phyloP scores from a whole-genome alignment of 2,329 filamentous ascomycete species.

The Fusarium devonianum region DNA sequence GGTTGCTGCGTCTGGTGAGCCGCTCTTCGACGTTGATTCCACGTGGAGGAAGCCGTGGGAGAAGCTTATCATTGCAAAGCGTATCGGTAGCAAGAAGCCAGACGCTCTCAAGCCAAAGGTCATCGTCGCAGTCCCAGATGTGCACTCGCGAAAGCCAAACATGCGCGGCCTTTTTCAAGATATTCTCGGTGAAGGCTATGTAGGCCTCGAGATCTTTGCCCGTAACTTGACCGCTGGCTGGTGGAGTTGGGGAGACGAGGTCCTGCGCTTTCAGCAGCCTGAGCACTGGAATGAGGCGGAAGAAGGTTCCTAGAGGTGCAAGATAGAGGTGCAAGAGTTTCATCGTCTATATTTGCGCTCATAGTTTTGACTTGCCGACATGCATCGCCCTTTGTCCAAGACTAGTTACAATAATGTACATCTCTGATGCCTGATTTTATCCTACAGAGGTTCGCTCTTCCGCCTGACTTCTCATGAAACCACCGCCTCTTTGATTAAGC shows the following conservation, averaged over 20 bases:
- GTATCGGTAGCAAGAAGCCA: constrained; percentile 42
- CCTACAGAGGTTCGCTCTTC: constrained; percentile 35
- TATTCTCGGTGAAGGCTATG: constrained; percentile 59
- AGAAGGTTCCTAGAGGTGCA: constrained; percentile 15
- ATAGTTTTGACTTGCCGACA: constrained; percentile 34
- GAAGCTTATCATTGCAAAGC: constrained; percentile 68
- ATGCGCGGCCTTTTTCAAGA: constrained; percentile 66
- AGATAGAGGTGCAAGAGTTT: constrained; percentile 15
- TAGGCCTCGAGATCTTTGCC: constrained; percentile 78
- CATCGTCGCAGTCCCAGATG: constrained; percentile 73
- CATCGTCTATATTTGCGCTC: constrained; percentile 37
- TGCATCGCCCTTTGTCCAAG: constrained; percentile 29
- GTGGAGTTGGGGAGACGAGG: constrained; percentile 82
- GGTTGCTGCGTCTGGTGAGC: constrained; percentile 69
- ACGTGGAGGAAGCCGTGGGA: constrained; percentile 80
- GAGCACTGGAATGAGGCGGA: constrained; percentile 56
- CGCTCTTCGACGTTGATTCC: constrained; percentile 66
- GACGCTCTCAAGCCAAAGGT: constrained; percentile 55
- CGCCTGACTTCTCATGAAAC: constrained; percentile 20
- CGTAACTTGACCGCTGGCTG: constrained; percentile 76
- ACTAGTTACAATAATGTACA: constrained; percentile 47
- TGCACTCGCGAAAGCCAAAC: constrained; percentile 82
- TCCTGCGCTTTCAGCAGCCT: constrained; percentile 70
- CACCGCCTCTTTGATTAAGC: constrained; percentile 34
- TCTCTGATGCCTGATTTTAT: constrained; percentile 40